Evolutionary conservation across 169 alveolate species (phyloP), one percentile per base, ranked within the genome.

Genomic region (Babesia gibsoni): DNA sequence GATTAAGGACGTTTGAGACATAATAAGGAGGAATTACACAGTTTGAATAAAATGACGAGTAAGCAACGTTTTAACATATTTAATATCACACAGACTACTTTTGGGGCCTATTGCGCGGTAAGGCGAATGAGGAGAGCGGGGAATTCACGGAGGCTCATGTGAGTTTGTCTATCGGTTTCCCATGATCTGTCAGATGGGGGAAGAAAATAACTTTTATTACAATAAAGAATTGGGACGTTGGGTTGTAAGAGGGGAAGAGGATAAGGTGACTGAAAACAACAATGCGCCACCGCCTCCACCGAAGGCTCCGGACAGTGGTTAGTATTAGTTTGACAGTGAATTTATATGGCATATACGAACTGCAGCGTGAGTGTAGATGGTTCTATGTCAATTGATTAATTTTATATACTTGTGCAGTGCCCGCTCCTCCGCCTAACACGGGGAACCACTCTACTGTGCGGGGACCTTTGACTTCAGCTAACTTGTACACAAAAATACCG

Each of bases 221-320:
- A 91, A 91, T 57, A 88, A 91, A 58, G 91, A 91, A 36, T 75
- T 91, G 32, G 87, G 84, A 56, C 61, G 92, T 42, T 91, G 95
- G 95, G 93, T 91, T 16, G 88, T 91, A n/a, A 82, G 88, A 30
- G 95, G 95, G 46, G 95, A 91, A 43, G 95, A 91, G 56, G 91
- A 83, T 25, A 73, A 83, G 67, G 83, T 83, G 27, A 74, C 73
- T 29, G 58, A 23, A 41, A 82, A 63, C 20, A 69, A 48, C 33
- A 54, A 67, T 16, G 54, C 20, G 4, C 32, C 70, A 3, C 83
- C 83, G 10, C 77, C 88, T 3, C 66, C 67, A 7, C 39, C 54
- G 35, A 39, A 36, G n/a, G 23, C 30, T 3, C 20, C 59, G 18
- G 63, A 45, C n/a, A 50, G 10, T 46, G 45, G 67, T 57, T 32